Evolutionary conservation across 768 basidiomycete genomes (phyloP).

Genomic region (Scleroderma citrinum): DNA sequence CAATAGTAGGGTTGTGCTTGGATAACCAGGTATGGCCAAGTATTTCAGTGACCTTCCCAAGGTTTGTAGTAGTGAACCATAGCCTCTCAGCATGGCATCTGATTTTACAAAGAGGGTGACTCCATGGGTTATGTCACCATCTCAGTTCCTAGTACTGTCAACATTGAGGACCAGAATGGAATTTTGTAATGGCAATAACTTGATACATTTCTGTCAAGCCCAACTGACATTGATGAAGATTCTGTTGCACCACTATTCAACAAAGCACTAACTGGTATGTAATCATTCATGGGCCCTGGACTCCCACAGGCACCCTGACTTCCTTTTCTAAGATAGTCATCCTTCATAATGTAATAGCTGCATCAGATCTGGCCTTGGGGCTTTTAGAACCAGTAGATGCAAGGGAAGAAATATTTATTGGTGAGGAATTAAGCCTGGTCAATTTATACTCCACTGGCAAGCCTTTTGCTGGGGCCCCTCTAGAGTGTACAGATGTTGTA

Average conservation of each 20-base stretch:
- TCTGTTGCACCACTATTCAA: background rate
- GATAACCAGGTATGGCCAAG: conserved; percentile 23
- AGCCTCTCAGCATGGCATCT: background rate
- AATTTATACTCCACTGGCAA: too few species aligned
- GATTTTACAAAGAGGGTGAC: background rate
- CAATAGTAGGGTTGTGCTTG: conserved; percentile 17
- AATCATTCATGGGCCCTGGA: too few species aligned
- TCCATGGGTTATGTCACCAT: background rate
- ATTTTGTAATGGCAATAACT: background rate
- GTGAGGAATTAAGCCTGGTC: too few species aligned
- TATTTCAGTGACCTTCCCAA: background rate
- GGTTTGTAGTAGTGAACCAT: background rate
- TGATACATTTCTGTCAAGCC: background rate
- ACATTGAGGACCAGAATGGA: background rate
- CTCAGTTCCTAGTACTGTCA: background rate
- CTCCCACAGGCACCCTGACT: too few species aligned
- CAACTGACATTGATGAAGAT: background rate
- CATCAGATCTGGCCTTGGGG: too few species aligned
- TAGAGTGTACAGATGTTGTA: too few species aligned
- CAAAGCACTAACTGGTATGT: background rate
- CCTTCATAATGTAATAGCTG: too few species aligned
- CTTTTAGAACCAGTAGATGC: too few species aligned
- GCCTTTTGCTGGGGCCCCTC: too few species aligned
- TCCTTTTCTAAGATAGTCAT: too few species aligned
- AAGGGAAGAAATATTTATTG: too few species aligned